Percentiles rank a stretch among this genome's conserved stretches.
These are phyloP conservation scores for Daldinia grandis DNA, from an alignment of 495 filamentous ascomycete genomes.

Conservation along the genomic window DNA sequence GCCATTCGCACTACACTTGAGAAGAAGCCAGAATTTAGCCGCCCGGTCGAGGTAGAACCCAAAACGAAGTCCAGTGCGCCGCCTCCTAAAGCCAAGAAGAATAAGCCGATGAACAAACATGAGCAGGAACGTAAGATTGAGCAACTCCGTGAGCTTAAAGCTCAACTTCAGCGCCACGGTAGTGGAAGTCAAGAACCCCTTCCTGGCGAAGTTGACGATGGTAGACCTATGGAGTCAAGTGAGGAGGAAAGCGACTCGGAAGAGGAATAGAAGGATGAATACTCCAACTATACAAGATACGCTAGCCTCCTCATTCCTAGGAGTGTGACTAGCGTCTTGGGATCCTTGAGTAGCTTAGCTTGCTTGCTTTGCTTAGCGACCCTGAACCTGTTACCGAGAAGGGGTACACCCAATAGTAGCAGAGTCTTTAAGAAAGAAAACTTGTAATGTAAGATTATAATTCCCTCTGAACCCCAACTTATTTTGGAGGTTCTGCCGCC, in stretches of 20 bases:
- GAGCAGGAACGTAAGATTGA: constrained; percentile 92
- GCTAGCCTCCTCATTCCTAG: not conserved
- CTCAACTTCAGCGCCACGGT: constrained; percentile 54
- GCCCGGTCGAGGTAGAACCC: constrained; percentile 38
- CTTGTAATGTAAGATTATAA: constrained; percentile 22
- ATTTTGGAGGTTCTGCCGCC: not conserved
- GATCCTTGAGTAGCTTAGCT: constrained; percentile 1
- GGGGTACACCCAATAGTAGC: not conserved
- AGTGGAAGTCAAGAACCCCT: constrained; percentile 61
- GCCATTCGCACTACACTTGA: constrained; percentile 49
- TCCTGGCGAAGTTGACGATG: constrained; percentile 45
- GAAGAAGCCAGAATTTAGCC: constrained; percentile 52
- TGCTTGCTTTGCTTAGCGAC: not conserved
- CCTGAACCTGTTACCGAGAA: not conserved
- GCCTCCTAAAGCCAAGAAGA: constrained; percentile 84
- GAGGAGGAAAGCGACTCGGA: constrained; percentile 47
- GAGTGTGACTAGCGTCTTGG: constrained; percentile 1
- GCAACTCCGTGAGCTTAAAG: constrained; percentile 70
- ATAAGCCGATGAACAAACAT: constrained; percentile 96
- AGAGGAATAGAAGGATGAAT: constrained; percentile 36
- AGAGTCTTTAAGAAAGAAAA: constrained; percentile 5
- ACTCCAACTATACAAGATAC: not conserved
- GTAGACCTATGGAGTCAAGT: constrained; percentile 38
- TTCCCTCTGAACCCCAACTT: constrained; percentile 15
- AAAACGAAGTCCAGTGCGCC: constrained; percentile 44